These are phyloP conservation scores for Ploettnerulaceae sp. DNA, from an alignment of 2,329 filamentous ascomycete species.

Conservation along the genomic window DNA sequence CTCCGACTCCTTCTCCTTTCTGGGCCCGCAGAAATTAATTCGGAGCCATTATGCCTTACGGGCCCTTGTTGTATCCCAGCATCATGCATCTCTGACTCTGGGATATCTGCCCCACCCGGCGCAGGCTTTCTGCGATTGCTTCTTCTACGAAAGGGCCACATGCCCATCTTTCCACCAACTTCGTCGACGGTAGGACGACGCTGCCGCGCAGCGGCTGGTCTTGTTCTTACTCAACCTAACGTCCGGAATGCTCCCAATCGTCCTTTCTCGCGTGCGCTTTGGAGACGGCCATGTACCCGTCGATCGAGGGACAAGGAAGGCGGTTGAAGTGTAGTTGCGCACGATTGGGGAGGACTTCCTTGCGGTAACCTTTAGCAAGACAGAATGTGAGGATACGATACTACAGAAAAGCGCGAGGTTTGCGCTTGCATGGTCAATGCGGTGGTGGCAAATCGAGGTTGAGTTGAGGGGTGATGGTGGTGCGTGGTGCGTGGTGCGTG, in stretches of 20 bases:
- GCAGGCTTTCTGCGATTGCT: slow-evolving; percentile 57
- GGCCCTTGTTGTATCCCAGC: slow-evolving; percentile 27
- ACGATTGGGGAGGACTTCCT: slow-evolving; percentile 23
- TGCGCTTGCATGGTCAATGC: slow-evolving; percentile 26
- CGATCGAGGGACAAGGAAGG: slow-evolving; percentile 6
- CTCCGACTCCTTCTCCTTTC: slow-evolving; percentile 36
- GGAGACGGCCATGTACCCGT: slow-evolving; percentile 22
- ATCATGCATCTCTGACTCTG: slow-evolving; percentile 46
- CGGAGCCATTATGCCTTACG: slow-evolving; percentile 33
- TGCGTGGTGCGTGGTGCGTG: neutral
- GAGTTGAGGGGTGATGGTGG: neutral
- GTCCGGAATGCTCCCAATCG: slow-evolving; percentile 4
- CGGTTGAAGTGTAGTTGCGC: slow-evolving; percentile 7
- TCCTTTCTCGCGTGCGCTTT: slow-evolving; percentile 19
- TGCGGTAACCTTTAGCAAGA: slow-evolving; percentile 12
- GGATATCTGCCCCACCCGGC: slow-evolving; percentile 49
- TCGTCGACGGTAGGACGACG: slow-evolving; percentile 12
- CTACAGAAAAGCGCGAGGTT: slow-evolving; percentile 19
- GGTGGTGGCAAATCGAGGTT: slow-evolving; percentile 19
- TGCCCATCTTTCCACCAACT: slow-evolving; percentile 53
- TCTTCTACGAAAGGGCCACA: slow-evolving; percentile 79
- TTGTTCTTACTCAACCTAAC: neutral
- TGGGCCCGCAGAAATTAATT: slow-evolving; percentile 29
- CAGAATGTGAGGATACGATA: slow-evolving; percentile 12
- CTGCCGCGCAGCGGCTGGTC: slow-evolving; percentile 11